Percentiles rank a stretch among this genome's conserved stretches.
Conservation (phyloP, 2,329 filamentous ascomycete genomes). For the Sphaceloma murrayae region DNA sequence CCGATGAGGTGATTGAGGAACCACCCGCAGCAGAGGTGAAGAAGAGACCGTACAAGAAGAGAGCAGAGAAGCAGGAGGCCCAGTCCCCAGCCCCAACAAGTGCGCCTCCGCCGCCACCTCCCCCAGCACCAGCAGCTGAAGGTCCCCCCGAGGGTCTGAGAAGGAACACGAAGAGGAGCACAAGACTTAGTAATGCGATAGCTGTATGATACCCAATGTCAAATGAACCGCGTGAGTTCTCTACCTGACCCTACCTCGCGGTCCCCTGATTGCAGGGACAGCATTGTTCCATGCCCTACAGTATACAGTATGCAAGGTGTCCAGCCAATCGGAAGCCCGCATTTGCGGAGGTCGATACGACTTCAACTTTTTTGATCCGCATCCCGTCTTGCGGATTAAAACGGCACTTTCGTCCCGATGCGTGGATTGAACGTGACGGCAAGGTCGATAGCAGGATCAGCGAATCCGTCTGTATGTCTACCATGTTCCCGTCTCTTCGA, state of each 20-base stretch:
- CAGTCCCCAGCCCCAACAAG: not conserved
- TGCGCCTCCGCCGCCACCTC: slow-evolving; percentile 4
- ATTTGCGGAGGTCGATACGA: slow-evolving; percentile 8
- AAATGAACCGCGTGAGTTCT: too few relatives aligned
- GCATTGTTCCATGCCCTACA: not conserved
- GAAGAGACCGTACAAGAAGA: slow-evolving; percentile 11
- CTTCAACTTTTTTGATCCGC: slow-evolving; percentile 13
- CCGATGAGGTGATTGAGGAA: slow-evolving; percentile 25
- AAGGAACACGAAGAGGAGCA: not conserved
- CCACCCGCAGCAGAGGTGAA: slow-evolving; percentile 3
- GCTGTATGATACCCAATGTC: slow-evolving; percentile 15
- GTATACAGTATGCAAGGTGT: not conserved
- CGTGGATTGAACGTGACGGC: slow-evolving; percentile 11
- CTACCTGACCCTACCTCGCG: too few relatives aligned
- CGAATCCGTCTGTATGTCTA: slow-evolving; percentile 22
- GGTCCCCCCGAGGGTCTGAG: not conserved
- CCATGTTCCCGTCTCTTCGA: slow-evolving; percentile 25
- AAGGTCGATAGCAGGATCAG: not conserved
- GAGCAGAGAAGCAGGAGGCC: slow-evolving; percentile 11
- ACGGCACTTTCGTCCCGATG: not conserved
- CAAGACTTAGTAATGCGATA: slow-evolving; percentile 4
- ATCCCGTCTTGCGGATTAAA: too few relatives aligned
- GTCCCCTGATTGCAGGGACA: too few relatives aligned
- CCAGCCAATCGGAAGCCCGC: slow-evolving; percentile 8
- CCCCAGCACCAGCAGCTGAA: not conserved